Evolutionary conservation across 106 monocot species (phyloP), one percentile per base, ranked within the genome.

Genomic region (Iris macrosiphon): DNA sequence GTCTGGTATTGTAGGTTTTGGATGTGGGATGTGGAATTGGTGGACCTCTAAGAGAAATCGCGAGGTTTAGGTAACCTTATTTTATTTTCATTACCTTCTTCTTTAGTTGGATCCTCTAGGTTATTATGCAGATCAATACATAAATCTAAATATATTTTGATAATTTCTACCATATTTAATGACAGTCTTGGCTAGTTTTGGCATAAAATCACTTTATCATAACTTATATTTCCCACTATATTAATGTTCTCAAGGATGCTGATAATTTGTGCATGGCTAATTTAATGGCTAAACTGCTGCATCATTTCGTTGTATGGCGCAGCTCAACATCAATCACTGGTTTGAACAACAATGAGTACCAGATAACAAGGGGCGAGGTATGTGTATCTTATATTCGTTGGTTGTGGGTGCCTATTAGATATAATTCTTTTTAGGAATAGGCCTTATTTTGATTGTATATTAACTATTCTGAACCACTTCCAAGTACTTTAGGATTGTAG

Each of bases 1-100:
- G 4, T 24, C 3, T 56, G 9, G 6, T 1, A 49, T 55, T 76
- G 15, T 40, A 95, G 95, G 95, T 89, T 34, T 74, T 95, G 62
- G 95, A 95, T 77, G 89, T 95, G 60, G 95, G 95, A 37, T 95
- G 95, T 57, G 95, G 95, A 49, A 75, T 95, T 68, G 95, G 95
- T 53, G 95, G 95, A 44, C 95, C 95, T 45, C 53, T 95, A 16
- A 60, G 95, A 50, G 95, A 95, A 69, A 89, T 95, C 56, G 66
- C 89, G 44, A 85, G 85, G 72, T 95, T 95, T 55, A 95, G 95
- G 95, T 79, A 67, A 59, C 16, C 15, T 39, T 14, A 34, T 49
- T 62, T 64, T 47, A n/a, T n/a, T n/a, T n/a, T n/a, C n/a, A n/a
- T n/a, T 17, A 24, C 15, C 1, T 1, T 20, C 3, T 4, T 34